A percentile compares a stretch with the other conserved stretches of the same genome.
phyloP scores from a whole-genome alignment of 768 basidiomycete species.

The Tulasnella sp. region DNA sequence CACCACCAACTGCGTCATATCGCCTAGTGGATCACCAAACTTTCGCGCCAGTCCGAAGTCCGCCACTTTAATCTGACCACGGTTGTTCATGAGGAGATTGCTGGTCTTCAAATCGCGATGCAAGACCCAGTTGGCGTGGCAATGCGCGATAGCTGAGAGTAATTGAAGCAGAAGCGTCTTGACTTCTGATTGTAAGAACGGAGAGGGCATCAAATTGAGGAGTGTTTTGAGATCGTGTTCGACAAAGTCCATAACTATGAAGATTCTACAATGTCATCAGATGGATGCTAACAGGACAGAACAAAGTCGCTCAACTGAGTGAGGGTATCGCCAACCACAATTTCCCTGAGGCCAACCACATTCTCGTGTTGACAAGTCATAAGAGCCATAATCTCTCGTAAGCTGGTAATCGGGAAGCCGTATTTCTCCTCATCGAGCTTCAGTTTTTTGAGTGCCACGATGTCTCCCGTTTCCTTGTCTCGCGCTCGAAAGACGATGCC shows the following conservation, averaged over 20 bases:
- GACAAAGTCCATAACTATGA: conserved; percentile 99
- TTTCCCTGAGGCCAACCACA: conserved; percentile 92
- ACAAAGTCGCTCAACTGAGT: conserved; percentile 71
- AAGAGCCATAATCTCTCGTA: conserved; percentile 91
- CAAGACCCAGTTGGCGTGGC: conserved; percentile 94
- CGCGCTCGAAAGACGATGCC: conserved; percentile 94
- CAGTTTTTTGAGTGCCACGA: conserved; percentile 94
- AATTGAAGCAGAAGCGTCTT: conserved; percentile 94
- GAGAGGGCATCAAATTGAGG: conserved; percentile 86
- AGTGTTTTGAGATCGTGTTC: conserved; percentile 98
- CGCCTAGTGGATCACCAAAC: conserved; percentile 94
- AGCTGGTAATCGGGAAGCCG: conserved; percentile 93
- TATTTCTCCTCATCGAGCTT: conserved; percentile 99
- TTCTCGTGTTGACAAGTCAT: conserved; percentile 93
- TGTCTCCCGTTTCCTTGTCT: conserved; percentile 89
- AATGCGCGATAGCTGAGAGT: conserved; percentile 83
- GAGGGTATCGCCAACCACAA: conserved; percentile 95
- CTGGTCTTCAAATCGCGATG: conserved; percentile 97
- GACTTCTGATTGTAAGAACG: conserved; percentile 95
- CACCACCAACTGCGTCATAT: conserved; percentile 95
- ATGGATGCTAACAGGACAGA: background rate
- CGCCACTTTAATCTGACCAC: conserved; percentile 96
- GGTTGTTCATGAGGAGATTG: conserved; percentile 97
- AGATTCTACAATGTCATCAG: conserved; percentile 49
- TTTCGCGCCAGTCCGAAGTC: conserved; percentile 95